Evolutionary conservation across 495 filamentous ascomycete genomes (phyloP), one percentile per base, ranked within the genome.

Genomic region (Trichoderma gamsii): DNA sequence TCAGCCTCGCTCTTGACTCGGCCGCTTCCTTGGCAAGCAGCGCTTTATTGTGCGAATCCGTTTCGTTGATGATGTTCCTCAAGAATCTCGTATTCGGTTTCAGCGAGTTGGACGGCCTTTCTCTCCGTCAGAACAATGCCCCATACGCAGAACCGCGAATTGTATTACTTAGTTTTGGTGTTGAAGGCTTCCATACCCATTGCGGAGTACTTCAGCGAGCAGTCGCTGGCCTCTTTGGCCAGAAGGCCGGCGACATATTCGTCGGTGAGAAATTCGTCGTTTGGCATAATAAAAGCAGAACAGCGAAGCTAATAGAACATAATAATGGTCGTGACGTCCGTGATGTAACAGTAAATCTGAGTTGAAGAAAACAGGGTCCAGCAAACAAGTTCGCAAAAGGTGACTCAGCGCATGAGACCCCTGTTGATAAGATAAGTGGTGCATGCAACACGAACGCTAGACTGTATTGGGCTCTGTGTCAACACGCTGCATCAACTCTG

Each of bases 31-130:
- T 97, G 0, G 88, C 91, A 51, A 89, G 85, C 66, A 97, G 81
- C 7, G 92, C 90, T 15, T 91, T 86, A 84, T 99, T 99, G 77
- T 99, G 95, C 66, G 71, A 91, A 69, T 95, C 90, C 1, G 92
- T 94, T 68, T 96, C 90, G 68, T 88, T 89, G 71, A 99, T 90
- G 66, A 98, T 90, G 70, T 95, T 91, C 32, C 88, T 86, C 15
- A 99, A 81, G 71, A 98, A 98, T 56, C 91, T 83, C 0, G 90
- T 97, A 72, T 99, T 98, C 16, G 94, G 92, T 72, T 92, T 97
- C 3, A 92, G 92, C 66, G 92, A 91, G 72, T 85, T 85, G 32
- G 82, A 76, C 25, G 87, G 80, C 64, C 82, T 84, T 66, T 64
- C 59, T 67, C 41, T 43, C 41, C 63, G 49, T 76, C 63, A 72